These are phyloP conservation scores for Wickerhamiella slavikovae DNA, from an alignment of 805 yeast genomes.

Conservation along the genomic window DNA sequence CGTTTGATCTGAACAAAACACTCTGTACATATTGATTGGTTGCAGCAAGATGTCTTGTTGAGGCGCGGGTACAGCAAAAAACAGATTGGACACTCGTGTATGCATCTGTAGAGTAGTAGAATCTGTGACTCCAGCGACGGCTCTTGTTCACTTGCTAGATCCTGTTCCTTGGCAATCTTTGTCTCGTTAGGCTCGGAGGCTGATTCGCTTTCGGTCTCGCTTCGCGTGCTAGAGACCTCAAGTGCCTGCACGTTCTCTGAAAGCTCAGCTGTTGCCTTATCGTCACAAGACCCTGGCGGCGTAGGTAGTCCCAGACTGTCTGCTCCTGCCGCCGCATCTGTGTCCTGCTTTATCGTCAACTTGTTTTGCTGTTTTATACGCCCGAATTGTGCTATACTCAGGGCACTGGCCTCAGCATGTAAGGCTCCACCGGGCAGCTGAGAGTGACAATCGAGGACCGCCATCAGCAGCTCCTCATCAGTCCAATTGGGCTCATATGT, in stretches of 20 bases:
- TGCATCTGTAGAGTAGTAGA: constrained; percentile 39
- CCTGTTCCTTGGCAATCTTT: neutral
- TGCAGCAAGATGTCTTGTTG: constrained; percentile 72
- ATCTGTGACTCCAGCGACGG: constrained; percentile 14
- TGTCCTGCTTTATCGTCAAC: too few species aligned
- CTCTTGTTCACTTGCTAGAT: neutral
- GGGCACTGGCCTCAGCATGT: neutral
- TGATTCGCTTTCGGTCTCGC: neutral
- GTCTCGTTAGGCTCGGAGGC: neutral
- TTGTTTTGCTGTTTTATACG: too few species aligned
- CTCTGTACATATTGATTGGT: constrained; percentile 85
- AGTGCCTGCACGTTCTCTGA: too few species aligned
- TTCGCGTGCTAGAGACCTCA: too few species aligned
- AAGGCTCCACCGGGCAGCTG: neutral
- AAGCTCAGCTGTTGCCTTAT: neutral
- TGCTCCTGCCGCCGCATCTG: neutral
- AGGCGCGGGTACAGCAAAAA: constrained; percentile 67
- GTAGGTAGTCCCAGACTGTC: neutral
- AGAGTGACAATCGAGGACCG: constrained; percentile 8
- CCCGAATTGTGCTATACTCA: too few species aligned
- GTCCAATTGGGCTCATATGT: constrained; percentile 58
- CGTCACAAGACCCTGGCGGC: neutral
- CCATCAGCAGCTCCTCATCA: constrained; percentile 39
- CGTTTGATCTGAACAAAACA: constrained; percentile 93
- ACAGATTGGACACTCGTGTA: constrained; percentile 86